A percentile compares a stretch with the other conserved stretches of the same genome.
phyloP scores from a whole-genome alignment of 805 yeast genomes.

The Kluyveromyces aestuarii region DNA sequence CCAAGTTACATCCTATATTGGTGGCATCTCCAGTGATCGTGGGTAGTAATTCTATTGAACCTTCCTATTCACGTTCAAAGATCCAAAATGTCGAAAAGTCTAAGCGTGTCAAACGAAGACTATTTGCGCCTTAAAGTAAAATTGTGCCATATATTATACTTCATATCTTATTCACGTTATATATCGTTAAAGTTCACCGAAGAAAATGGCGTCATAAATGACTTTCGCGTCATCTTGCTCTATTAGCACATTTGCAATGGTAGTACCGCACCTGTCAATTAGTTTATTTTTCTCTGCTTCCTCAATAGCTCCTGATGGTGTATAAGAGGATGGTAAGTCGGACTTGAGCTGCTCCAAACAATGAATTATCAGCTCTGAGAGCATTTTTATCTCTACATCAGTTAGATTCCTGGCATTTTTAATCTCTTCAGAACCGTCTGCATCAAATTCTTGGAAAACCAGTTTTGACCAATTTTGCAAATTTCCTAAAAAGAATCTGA shows the following conservation, averaged over 20 bases:
- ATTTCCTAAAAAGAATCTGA: constrained; percentile 79
- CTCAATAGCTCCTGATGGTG: constrained; percentile 30
- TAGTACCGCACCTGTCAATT: constrained; percentile 50
- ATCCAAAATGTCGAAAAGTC: constrained; percentile 6
- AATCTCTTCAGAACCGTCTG: constrained; percentile 6
- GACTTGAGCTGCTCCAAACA: constrained; percentile 42
- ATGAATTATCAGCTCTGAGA: constrained; percentile 44
- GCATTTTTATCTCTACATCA: constrained; percentile 38
- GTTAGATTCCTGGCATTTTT: constrained; percentile 20
- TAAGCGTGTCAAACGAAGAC: constrained; percentile 26
- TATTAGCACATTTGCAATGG: constrained; percentile 41
- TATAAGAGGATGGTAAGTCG: constrained; percentile 23
- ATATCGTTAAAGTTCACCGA: constrained; percentile 43
- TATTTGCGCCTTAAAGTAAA: constrained; percentile 27
- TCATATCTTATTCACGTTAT: not conserved
- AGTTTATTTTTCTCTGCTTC: constrained; percentile 36
- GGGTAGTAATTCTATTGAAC: not conserved
- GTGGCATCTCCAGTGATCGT: constrained; percentile 8
- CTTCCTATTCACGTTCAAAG: not conserved
- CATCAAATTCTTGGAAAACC: constrained; percentile 34
- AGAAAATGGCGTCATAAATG: constrained; percentile 57
- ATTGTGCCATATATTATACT: not conserved
- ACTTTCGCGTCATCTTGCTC: constrained; percentile 40
- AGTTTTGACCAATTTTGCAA: constrained; percentile 67
- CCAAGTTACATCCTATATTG: constrained; percentile 13